Conservation (phyloP, 805 yeast species). For the Wickerhamomyces canadensis region DNA sequence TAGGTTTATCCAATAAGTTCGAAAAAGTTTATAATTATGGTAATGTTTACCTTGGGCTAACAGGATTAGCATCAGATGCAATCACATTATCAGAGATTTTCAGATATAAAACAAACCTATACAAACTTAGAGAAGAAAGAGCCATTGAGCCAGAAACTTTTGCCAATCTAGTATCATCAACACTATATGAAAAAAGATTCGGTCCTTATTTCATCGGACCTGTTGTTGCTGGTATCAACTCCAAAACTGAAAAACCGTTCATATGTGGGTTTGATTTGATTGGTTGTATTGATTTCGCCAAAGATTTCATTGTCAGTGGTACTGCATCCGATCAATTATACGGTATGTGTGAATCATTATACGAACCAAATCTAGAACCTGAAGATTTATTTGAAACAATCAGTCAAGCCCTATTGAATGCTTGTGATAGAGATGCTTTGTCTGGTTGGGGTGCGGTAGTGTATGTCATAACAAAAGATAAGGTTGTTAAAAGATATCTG, state of each 20-base stretch:
- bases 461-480: conserved; percentile 85
- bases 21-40: conserved; percentile 88
- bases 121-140: conserved; percentile 88
- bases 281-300: conserved; percentile 93
- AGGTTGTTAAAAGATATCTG: conserved; percentile 79
- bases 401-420: conserved; percentile 88
- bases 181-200: conserved; percentile 84
- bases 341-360: conserved; percentile 97
- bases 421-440: conserved; percentile 94
- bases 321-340: conserved; percentile 95
- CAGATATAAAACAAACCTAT: conserved; percentile 79
- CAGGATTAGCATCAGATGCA: conserved; percentile 95
- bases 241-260: conserved; percentile 78
- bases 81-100: conserved; percentile 70
- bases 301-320: conserved; percentile 93
- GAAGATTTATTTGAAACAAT: conserved; percentile 95
- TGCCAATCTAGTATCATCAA: conserved; percentile 86
- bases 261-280: conserved; percentile 94
- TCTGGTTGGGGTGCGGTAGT: conserved; percentile 99
- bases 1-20: conserved; percentile 88
- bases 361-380: conserved; percentile 90
- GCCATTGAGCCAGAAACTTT: conserved; percentile 88
- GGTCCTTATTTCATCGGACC: conserved; percentile 98
- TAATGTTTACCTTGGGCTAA: conserved; percentile 81
- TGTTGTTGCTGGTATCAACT: conserved; percentile 88